Evolutionary conservation across 1,139 yeast genomes (phyloP).

Genomic region (Suzukiozyma palmioleophila): DNA sequence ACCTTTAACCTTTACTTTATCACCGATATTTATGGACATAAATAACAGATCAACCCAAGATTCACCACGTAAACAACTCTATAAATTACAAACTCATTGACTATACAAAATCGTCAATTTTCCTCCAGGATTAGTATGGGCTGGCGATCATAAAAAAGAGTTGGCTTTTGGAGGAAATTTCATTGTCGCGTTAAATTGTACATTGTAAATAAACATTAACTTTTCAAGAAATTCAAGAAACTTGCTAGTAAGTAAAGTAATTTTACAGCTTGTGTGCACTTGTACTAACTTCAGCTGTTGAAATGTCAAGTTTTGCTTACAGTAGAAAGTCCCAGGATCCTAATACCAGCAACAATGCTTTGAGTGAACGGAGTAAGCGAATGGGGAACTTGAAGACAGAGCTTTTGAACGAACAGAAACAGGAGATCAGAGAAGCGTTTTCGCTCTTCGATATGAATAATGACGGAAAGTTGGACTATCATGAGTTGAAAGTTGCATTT

Average conservation of each 20-base stretch:
- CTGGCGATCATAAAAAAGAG: no score
- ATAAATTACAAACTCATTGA: no score
- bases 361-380: conserved; percentile 17
- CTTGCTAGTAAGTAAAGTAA: no score
- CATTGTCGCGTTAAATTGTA: no score
- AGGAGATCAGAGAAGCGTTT: conserved; percentile 92
- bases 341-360: not conserved
- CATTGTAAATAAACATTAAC: no score
- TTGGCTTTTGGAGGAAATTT: no score
- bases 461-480: conserved; percentile 88
- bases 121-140: no score
- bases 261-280: no score
- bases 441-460: conserved; percentile 87
- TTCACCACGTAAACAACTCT: not conserved
- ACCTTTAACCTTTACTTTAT: conserved; percentile 37
- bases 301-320: conserved; percentile 2
- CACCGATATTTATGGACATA: conserved; percentile 27
- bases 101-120: no score
- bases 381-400: conserved; percentile 49
- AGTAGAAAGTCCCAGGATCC: conserved; percentile 2
- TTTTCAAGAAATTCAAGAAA: no score
- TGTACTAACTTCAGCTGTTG: not conserved
- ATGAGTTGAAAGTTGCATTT: conserved; percentile 88
- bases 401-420: conserved; percentile 82
- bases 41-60: not conserved